Evolutionary conservation across 257 asterid genomes (phyloP), one percentile per base, ranked within the genome.

Genomic region (Paraleonurus japonicus): DNA sequence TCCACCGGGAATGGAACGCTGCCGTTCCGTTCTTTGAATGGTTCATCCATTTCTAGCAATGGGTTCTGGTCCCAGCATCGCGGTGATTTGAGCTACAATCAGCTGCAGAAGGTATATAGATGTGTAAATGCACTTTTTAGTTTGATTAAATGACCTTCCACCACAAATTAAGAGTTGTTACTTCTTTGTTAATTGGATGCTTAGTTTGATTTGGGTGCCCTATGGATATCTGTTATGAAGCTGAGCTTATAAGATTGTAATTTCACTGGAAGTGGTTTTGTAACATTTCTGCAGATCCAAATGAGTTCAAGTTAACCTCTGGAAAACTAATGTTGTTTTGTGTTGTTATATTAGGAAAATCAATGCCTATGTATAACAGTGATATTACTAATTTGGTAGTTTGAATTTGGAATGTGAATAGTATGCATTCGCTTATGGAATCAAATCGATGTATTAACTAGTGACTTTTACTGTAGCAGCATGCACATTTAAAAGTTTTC

Each of bases 41-140:
- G 75, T 11, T 73, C 87, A 58, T 63, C 85, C 58, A 72, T 83
- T 77, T 73, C 87, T 66, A 67, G 78, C 74, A 84, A 86, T 80
- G 94, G 89, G 11, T 87, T 91, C 81, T 92, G 99, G 96, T 88
- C 96, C 28, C 85, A 85, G 74, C 90, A 88, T 39, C 78, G 83
- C 3, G 90, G 82, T 47, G 96, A 84, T 69, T 73, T 92, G 72
- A 82, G 87, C 88, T 79, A 72, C 81, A 86, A 81, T 45, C 96
- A 87, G 90, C 90, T 95, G 57, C 90, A 92, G 87, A 88, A 95
- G 99, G 99, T 92, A 84, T 73, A 69, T 48, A 47, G 17, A 12
- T 19, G 35, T 43, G 41, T 48, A 35, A 43, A 61, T 12, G 69
- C 61, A 37, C 30, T 20, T 30, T 54, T 66, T 23, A 43, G 30